phyloP scores from a whole-genome alignment of 202 grass and related monocot genomes.

The Panicum virgatum region DNA sequence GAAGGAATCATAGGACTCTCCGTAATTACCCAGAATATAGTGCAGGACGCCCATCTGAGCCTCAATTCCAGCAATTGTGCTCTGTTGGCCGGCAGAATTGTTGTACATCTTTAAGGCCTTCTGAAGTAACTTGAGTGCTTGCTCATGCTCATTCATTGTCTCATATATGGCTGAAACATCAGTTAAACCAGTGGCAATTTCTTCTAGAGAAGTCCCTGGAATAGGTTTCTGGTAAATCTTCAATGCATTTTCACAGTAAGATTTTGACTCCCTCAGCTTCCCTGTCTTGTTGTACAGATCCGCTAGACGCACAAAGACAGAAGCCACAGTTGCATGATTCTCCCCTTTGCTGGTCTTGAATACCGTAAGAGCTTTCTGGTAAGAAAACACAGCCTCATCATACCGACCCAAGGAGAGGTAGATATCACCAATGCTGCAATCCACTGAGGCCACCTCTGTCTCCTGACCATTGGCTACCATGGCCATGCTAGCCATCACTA shows the following conservation, averaged over 20 bases:
- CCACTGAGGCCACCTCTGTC: constrained; percentile 88
- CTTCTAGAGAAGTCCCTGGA: constrained; percentile 92
- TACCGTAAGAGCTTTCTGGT: constrained; percentile 90
- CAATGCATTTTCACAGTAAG: constrained; percentile 97
- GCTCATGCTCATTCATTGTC: constrained; percentile 96
- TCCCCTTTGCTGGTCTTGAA: constrained; percentile 97
- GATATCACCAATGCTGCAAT: constrained; percentile 98
- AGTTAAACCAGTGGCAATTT: constrained; percentile 88
- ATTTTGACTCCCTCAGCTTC: constrained; percentile 93
- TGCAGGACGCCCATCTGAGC: constrained; percentile 94
- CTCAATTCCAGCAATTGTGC: constrained; percentile 90
- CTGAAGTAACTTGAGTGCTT: constrained; percentile 96
- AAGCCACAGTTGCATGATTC: constrained; percentile 89
- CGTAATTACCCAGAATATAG: constrained; percentile 87
- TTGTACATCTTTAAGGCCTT: constrained; percentile 97
- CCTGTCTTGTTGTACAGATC: constrained; percentile 97
- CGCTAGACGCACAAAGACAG: constrained; percentile 91
- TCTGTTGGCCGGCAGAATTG: constrained; percentile 90
- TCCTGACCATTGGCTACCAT: constrained; percentile 95
- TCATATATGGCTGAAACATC: constrained; percentile 99
- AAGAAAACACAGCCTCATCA: constrained; percentile 95
- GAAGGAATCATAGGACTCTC: constrained; percentile 82
- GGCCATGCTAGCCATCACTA: constrained; percentile 83
- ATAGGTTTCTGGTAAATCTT: constrained; percentile 96
- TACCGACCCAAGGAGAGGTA: constrained; percentile 91